These are phyloP conservation scores for Mortierella sp. DNA, from an alignment of 371 early-diverging fungal genomes.

Conservation along the genomic window DNA sequence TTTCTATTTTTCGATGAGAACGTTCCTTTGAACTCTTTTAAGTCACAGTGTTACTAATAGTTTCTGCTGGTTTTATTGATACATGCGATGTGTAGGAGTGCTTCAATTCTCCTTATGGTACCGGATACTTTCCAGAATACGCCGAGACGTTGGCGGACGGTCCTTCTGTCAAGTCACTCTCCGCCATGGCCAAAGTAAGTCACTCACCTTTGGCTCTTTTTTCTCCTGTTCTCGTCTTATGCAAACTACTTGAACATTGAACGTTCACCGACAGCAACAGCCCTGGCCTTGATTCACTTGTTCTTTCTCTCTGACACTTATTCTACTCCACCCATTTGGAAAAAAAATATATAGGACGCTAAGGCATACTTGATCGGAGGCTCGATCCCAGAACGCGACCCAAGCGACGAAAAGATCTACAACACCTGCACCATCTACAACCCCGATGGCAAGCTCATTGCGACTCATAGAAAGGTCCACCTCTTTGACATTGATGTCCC, in stretches of 20 bases:
- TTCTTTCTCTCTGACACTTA: no score
- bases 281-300: no score
- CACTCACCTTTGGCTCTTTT: no score
- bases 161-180: slow-evolving; percentile 75
- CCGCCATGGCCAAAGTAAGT: slow-evolving; percentile 83
- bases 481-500: slow-evolving; percentile 97
- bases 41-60: no score
- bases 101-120: slow-evolving; percentile 97
- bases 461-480: slow-evolving; percentile 86
- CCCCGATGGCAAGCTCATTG: slow-evolving; percentile 81
- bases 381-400: slow-evolving; percentile 90
- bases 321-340: no score
- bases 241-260: neutral
- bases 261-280: neutral
- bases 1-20: neutral
- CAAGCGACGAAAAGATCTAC: slow-evolving; percentile 73
- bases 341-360: slow-evolving; percentile 72
- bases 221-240: neutral
- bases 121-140: slow-evolving; percentile 86
- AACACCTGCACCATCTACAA: slow-evolving; percentile 95
- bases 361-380: slow-evolving; percentile 88
- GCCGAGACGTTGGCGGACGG: slow-evolving; percentile 77
- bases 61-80: neutral
- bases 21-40: neutral
- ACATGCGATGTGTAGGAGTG: slow-evolving; percentile 76